These are phyloP conservation scores for Pythium volutum DNA, from an alignment of 352 stramenopile species.

Conservation along the genomic window DNA sequence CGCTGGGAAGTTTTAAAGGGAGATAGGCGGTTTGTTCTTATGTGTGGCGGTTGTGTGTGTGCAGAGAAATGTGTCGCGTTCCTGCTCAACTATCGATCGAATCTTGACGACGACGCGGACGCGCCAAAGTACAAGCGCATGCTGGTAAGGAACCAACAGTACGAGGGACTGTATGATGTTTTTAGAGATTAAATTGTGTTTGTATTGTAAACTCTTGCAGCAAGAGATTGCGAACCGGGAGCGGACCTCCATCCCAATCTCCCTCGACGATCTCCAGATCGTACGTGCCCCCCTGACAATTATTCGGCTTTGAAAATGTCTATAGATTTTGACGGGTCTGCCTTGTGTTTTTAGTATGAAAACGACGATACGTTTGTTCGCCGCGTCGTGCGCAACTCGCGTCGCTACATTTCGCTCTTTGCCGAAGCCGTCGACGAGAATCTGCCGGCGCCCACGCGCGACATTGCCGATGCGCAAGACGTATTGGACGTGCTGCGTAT, in stretches of 20 bases:
- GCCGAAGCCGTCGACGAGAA: slow-evolving; percentile 87
- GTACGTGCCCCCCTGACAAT: slow-evolving; percentile 47
- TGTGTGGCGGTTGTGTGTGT: no score
- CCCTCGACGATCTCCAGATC: slow-evolving; percentile 77
- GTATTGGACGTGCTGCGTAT: slow-evolving; percentile 81
- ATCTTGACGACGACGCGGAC: slow-evolving; percentile 56
- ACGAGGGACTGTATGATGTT: no score
- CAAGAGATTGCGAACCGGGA: slow-evolving; percentile 89
- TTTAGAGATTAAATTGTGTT: not conserved
- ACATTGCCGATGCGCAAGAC: slow-evolving; percentile 80
- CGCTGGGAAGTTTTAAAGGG: no score
- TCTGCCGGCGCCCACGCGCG: slow-evolving; percentile 70
- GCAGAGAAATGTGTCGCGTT: slow-evolving; percentile 78
- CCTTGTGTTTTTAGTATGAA: no score
- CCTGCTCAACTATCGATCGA: slow-evolving; percentile 69
- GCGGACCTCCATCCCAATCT: slow-evolving; percentile 70
- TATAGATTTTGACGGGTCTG: no score
- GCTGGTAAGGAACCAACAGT: slow-evolving; percentile 49
- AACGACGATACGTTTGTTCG: slow-evolving; percentile 81
- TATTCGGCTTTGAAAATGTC: no score
- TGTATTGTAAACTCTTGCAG: slow-evolving; percentile 28
- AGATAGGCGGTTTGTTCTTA: no score
- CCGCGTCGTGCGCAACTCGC: slow-evolving; percentile 84
- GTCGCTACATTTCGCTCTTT: slow-evolving; percentile 88
- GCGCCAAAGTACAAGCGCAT: slow-evolving; percentile 79